Evolutionary conservation across 345 rosid genomes (phyloP).

Genomic region (Eucalyptus curtisii): DNA sequence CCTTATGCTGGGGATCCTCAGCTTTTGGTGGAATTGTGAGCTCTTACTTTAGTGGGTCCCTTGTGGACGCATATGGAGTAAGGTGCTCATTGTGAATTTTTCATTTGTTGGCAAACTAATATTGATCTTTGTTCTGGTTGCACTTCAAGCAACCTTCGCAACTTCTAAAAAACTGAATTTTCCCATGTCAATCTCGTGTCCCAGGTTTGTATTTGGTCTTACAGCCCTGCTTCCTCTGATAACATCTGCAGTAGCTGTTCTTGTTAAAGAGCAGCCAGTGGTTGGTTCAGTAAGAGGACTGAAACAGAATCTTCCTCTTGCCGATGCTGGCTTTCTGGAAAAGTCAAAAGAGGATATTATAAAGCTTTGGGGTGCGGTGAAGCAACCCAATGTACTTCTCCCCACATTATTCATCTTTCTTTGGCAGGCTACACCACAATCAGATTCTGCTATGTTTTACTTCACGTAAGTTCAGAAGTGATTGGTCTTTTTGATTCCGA

Average conservation of each 20-base stretch:
- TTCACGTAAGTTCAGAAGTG: slow-evolving; percentile 54
- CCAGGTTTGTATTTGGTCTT: slow-evolving; percentile 94
- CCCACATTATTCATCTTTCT: slow-evolving; percentile 85
- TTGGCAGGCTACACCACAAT: slow-evolving; percentile 99
- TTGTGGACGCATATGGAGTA: slow-evolving; percentile 86
- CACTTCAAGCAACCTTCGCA: not conserved
- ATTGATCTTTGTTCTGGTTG: not conserved
- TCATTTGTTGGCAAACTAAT: not conserved
- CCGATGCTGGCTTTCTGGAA: slow-evolving; percentile 41
- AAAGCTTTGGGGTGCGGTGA: slow-evolving; percentile 65
- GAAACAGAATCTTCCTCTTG: slow-evolving; percentile 12
- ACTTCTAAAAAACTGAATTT: not conserved
- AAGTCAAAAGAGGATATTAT: slow-evolving; percentile 53
- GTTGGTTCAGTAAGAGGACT: slow-evolving; percentile 27
- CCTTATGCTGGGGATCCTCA: slow-evolving; percentile 96
- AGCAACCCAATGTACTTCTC: slow-evolving; percentile 71
- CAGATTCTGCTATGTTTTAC: slow-evolving; percentile 96
- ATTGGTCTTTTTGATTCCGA: not conserved
- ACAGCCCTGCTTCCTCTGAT: slow-evolving; percentile 77
- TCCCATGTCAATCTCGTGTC: slow-evolving; percentile 9
- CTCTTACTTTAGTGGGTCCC: slow-evolving; percentile 90
- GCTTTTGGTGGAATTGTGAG: slow-evolving; percentile 98
- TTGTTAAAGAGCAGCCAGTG: slow-evolving; percentile 72
- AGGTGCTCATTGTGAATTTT: slow-evolving; percentile 24
- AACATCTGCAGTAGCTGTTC: slow-evolving; percentile 92